Base-by-base conservation (phyloP, 148 eudicot species). In the Euryodendron excelsum region DNA sequence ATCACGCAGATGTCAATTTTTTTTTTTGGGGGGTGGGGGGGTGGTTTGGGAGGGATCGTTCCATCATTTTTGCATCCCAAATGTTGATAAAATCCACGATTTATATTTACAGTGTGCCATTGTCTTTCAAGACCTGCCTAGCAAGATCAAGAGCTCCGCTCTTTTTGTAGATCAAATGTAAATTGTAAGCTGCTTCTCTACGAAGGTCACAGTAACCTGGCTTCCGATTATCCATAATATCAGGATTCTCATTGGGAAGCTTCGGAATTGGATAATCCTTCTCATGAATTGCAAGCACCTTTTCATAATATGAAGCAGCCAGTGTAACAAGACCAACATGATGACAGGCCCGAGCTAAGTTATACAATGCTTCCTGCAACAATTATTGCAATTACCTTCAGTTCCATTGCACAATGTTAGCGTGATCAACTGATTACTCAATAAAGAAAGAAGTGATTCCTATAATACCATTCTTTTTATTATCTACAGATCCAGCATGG, bases 101-200 rank as follows among this genome's bases (percentile, higher is more conserved):
- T n/a, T n/a, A n/a, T n/a, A 72, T 2, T 87, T 77, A 90, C 34
- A 90, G 28, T 14, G 81, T 77, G 80, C 94, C 86, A 77, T 91
- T 79, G 79, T 94, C 93, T 75, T 78, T 89, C 72, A 92, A 80
- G 68, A 94, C 79, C 86, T 94, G 98, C 80, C 98, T 89, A 10
- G 98, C 97, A 75, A 94, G 96, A 86, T 91, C 94, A 79, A 82
- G 17, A 0, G 97, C 90, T 53, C 97, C 97, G 47, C 97, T 92
- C 36, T 79, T 89, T 80, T 89, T 91, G 80, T 92, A 94, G 47
- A 94, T 94, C 81, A 92, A 79, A 75, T 92, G 98, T 81, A 94
- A 79, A 80, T 94, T 94, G 78, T 85, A 90, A 37, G 98, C 97
- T 12, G 97, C 98, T 86, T 94, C 98, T 82, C 97, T 85, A 39